These are phyloP conservation scores for Triticum monococcum DNA, from an alignment of 176 grass and related monocot species.

Conservation along the genomic window DNA sequence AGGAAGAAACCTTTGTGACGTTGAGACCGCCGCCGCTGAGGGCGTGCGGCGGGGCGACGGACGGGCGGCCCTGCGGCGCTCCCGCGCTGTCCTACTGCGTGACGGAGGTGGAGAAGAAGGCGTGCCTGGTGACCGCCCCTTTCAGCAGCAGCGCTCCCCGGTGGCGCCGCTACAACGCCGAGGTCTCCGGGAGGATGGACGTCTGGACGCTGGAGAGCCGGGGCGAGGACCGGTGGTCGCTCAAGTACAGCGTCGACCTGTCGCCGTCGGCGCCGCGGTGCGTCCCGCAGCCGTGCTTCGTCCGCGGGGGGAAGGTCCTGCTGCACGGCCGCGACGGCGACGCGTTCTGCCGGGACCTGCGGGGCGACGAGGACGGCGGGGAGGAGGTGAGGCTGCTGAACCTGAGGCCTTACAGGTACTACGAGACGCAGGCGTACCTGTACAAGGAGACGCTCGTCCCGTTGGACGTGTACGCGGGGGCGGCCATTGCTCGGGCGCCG, in stretches of 20 bases:
- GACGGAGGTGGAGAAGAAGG: conserved; percentile 5
- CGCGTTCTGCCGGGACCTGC: conserved; percentile 20
- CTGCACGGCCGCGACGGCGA: conserved; percentile 15
- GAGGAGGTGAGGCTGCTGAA: conserved; percentile 27
- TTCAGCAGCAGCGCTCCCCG: not conserved
- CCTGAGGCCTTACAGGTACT: conserved; percentile 1
- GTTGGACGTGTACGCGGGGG: conserved; percentile 20
- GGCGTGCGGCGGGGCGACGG: not conserved
- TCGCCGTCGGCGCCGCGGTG: not conserved
- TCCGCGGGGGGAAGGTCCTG: conserved; percentile 26
- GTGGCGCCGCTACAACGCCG: conserved; percentile 25
- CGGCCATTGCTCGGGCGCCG: conserved; percentile 10
- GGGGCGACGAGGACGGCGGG: not conserved
- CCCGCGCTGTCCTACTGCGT: conserved; percentile 3
- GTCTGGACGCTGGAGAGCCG: conserved; percentile 37
- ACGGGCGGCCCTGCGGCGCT: not conserved
- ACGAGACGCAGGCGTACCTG: conserved; percentile 24
- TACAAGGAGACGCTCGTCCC: conserved; percentile 31
- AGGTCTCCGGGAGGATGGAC: conserved; percentile 12
- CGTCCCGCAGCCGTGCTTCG: conserved; percentile 39
- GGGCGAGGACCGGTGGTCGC: conserved; percentile 18
- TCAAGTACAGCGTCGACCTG: conserved; percentile 22
- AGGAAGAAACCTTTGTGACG: conserved; percentile 18
- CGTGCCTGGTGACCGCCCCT: conserved; percentile 14
- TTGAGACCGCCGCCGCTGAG: conserved; percentile 26